phyloP scores from a whole-genome alignment of 139 green algal genomes.

The Monoraphidium neglectum region DNA sequence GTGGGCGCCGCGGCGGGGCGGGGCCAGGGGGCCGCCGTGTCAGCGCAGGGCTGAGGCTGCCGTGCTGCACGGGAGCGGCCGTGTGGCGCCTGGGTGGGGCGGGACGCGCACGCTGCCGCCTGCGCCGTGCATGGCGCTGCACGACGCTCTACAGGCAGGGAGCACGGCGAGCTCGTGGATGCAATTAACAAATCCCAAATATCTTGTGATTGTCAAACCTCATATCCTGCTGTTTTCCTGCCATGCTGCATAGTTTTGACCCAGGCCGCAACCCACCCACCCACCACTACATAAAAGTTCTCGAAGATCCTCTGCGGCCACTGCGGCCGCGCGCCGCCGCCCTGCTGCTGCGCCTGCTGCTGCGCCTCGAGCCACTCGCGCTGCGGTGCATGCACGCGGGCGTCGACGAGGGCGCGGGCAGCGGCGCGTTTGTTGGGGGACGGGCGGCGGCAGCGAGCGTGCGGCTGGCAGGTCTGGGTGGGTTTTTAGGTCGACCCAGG shows the following conservation, averaged over 20 bases:
- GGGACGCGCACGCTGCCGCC: neutral
- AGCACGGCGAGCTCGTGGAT: too few relatives aligned
- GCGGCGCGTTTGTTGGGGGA: neutral
- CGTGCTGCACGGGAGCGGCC: neutral
- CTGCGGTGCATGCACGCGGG: constrained; percentile 40
- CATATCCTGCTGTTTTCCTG: too few relatives aligned
- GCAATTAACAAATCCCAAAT: too few relatives aligned
- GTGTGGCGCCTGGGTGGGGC: neutral
- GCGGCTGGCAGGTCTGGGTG: neutral
- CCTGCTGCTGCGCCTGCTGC: constrained; percentile 32
- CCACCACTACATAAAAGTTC: constrained; percentile 75
- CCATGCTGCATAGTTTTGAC: too few relatives aligned
- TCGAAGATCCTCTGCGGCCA: constrained; percentile 72
- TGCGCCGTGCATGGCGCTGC: neutral
- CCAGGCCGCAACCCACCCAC: too few relatives aligned
- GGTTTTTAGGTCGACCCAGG: too few relatives aligned
- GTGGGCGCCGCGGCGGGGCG: too few relatives aligned
- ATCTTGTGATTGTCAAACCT: too few relatives aligned
- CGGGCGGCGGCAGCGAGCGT: neutral
- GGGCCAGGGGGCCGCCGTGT: too few relatives aligned
- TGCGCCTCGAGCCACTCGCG: constrained; percentile 61
- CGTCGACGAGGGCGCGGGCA: neutral
- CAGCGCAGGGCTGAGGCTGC: neutral
- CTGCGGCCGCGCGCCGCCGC: constrained; percentile 21
- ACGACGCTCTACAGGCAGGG: too few relatives aligned